Conservation (phyloP, 139 green algal genomes). For the Chlamydomonas sphaeroides region DNA sequence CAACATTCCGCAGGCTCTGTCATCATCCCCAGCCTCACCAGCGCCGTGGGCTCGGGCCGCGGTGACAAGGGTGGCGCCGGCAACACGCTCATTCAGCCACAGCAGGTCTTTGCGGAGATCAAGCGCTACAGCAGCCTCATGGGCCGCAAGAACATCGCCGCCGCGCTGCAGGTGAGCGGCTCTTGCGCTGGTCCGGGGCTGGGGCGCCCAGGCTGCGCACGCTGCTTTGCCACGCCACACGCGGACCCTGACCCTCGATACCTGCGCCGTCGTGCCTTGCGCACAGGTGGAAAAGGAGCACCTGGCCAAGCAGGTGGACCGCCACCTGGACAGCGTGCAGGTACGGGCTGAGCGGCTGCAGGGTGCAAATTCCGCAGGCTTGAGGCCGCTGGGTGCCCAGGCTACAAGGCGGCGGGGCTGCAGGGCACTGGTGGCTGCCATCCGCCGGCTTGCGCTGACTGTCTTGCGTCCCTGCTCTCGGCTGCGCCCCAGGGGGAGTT, state of each 20-base stretch:
- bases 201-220: too few species aligned
- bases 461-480: neutral
- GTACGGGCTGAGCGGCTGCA: neutral
- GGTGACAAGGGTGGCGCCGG: constrained; percentile 4
- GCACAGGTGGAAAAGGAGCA: constrained; percentile 51
- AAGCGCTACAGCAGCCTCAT: constrained; percentile 68
- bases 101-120: constrained; percentile 70
- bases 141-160: constrained; percentile 55
- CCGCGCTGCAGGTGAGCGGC: constrained; percentile 55
- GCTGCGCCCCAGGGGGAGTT: constrained; percentile 50
- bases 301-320: constrained; percentile 64
- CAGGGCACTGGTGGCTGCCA: too few species aligned
- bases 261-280: neutral
- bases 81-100: constrained; percentile 57
- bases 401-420: too few species aligned
- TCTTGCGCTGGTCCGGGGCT: too few species aligned
- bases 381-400: too few species aligned
- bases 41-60: constrained; percentile 50
- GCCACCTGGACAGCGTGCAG: constrained; percentile 60
- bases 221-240: too few species aligned
- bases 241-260: too few species aligned
- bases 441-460: too few species aligned
- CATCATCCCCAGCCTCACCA: constrained; percentile 67
- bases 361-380: too few species aligned
- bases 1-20: constrained; percentile 42